Conservation (phyloP, 148 eudicot genomes). For the Oxyria digyna region DNA sequence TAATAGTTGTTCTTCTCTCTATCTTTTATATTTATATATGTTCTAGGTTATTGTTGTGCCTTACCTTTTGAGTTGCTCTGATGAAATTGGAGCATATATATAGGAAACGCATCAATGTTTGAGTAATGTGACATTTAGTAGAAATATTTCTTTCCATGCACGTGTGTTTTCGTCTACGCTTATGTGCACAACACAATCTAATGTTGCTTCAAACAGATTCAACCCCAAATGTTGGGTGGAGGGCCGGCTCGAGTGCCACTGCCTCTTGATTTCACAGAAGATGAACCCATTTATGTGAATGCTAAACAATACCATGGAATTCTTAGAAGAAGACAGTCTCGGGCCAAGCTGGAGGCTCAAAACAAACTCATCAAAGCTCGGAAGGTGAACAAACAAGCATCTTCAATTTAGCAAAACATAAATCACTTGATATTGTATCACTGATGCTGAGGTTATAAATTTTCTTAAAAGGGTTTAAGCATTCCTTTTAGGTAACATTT, state of each 20-base stretch:
- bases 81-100: too few relatives aligned
- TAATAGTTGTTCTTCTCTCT: background rate
- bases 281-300: conserved; percentile 76
- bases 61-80: too few relatives aligned
- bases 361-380: conserved; percentile 53
- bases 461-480: too few relatives aligned
- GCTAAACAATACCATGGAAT: conserved; percentile 87
- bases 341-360: conserved; percentile 89
- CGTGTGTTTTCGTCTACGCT: background rate
- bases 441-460: too few relatives aligned
- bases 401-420: background rate
- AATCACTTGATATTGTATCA: too few relatives aligned
- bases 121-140: too few relatives aligned
- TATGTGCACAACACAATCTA: background rate
- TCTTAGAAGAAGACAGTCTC: conserved; percentile 70
- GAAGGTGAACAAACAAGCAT: conserved; percentile 16
- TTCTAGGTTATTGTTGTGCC: too few relatives aligned
- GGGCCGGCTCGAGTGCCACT: conserved; percentile 52
- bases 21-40: too few relatives aligned
- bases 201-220: conserved; percentile 23
- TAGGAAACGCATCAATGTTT: too few relatives aligned
- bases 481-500: too few relatives aligned
- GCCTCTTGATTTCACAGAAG: conserved; percentile 56
- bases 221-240: conserved; percentile 43
- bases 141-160: background rate